Evolutionary conservation across 2,329 filamentous ascomycete genomes (phyloP), one percentile per base, ranked within the genome.

Genomic region (Beauveria bassiana): DNA sequence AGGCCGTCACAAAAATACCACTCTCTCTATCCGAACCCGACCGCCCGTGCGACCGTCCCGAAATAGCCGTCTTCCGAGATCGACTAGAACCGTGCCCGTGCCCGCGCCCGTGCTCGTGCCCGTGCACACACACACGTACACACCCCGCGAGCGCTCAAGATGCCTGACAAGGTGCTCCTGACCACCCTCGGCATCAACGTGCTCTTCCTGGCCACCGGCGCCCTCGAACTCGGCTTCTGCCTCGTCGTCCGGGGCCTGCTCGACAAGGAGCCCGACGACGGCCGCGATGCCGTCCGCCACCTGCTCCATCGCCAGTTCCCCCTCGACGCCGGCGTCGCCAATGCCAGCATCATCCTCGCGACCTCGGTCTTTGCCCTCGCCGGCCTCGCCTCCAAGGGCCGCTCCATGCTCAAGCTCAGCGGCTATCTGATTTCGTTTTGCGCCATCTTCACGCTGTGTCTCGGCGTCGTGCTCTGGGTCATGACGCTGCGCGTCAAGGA

Each of bases 401-500:
- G 89, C 65, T 79, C 81, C 65, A 90, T 86, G 84, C 80, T 93
- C 68, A 90, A 91, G 72, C 64, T 86, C 18, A 84, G 87, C 62
- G 86, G 83, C 54, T 89, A 85, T 75, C 73, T 89, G 70, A 75
- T 88, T 46, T 78, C 84, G n/a, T 61, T 85, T 47, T 86, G 82
- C 70, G 82, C 77, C 1, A 62, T 89, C 57, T 88, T 89, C 73
- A 89, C 84, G 22, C 74, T 91, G 69, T 74, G 83, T 61, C 75
- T 91, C 42, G 88, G 88, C 50, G 75, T 90, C 53, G 79, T 81
- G 64, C 78, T 91, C 64, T 91, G 88, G 90, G 83, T 91, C 69
- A 77, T 86, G 68, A 93, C 90, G 2, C 77, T 95, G 66, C 81
- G 79, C 67, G 87, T 87, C 51, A 83, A 87, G 69, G 79, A 80